A percentile compares a stretch with the other conserved stretches of the same genome.
Conservation (phyloP, 345 rosid genomes). For the Aquilaria sinensis region DNA sequence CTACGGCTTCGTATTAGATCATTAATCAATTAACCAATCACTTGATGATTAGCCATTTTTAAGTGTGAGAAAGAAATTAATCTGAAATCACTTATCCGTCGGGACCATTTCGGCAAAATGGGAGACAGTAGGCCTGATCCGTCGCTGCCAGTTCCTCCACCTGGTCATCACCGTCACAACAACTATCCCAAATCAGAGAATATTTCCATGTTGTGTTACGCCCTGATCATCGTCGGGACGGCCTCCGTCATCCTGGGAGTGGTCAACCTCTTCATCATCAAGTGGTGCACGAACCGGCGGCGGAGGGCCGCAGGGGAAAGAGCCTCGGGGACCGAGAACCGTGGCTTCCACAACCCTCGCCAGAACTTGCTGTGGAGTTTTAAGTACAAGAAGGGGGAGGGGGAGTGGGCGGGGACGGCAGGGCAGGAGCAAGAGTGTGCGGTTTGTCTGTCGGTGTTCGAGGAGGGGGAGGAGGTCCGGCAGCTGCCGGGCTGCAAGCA, state of each 20-base stretch:
- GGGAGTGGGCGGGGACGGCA: neutral
- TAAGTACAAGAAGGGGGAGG: constrained; percentile 27
- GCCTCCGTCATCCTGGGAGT: constrained; percentile 22
- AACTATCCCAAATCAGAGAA: constrained; percentile 8
- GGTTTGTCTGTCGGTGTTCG: constrained; percentile 32
- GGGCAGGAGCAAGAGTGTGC: constrained; percentile 20
- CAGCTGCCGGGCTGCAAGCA: constrained; percentile 29
- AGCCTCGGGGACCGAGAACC: constrained; percentile 8
- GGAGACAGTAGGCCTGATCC: neutral
- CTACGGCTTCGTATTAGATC: no score
- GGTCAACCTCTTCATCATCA: constrained; percentile 31
- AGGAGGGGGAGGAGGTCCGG: constrained; percentile 28
- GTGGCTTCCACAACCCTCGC: constrained; percentile 14
- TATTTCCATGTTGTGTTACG: constrained; percentile 42
- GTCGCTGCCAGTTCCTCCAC: neutral
- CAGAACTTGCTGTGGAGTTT: constrained; percentile 22
- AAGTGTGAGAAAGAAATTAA: neutral
- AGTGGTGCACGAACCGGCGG: constrained; percentile 23
- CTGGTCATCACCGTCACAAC: constrained; percentile 6
- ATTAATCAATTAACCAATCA: no score
- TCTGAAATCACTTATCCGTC: neutral
- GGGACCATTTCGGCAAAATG: constrained; percentile 8
- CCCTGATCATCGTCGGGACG: constrained; percentile 30
- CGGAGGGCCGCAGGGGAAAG: constrained; percentile 5
- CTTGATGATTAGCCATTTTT: no score